Evolutionary conservation across 1,139 yeast species (phyloP).

Genomic region (Yamadazyma diddensiae): DNA sequence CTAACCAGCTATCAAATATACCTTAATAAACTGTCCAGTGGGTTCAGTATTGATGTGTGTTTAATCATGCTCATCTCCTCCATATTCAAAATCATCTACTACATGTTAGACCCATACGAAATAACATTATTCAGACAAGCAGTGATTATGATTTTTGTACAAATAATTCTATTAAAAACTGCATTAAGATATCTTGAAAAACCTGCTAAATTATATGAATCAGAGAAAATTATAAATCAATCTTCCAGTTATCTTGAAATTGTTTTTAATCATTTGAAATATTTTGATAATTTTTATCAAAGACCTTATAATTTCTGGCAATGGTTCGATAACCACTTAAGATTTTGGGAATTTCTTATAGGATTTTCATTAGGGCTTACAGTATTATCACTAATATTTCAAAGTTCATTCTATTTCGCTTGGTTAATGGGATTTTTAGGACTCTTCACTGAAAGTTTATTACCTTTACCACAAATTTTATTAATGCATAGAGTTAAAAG

Average conservation of each 20-base stretch:
- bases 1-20: conserved; percentile 73
- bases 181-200: conserved; percentile 53
- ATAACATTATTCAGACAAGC: conserved; percentile 72
- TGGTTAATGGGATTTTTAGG: conserved; percentile 70
- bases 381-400: conserved; percentile 45
- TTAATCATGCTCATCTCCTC: conserved; percentile 86
- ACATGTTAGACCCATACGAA: conserved; percentile 78
- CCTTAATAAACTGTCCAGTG: conserved; percentile 61
- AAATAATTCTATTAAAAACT: conserved; percentile 56
- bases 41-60: conserved; percentile 85
- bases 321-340: conserved; percentile 56
- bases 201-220: conserved; percentile 37
- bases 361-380: conserved; percentile 43
- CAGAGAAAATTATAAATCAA: conserved; percentile 24
- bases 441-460: conserved; percentile 71
- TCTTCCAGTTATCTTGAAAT: conserved; percentile 16
- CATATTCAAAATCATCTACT: conserved; percentile 70
- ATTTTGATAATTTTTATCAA: conserved; percentile 67
- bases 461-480: conserved; percentile 86
- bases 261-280: conserved; percentile 29
- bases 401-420: conserved; percentile 41
- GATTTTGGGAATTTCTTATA: conserved; percentile 66
- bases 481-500: conserved; percentile 65
- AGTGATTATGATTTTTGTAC: conserved; percentile 73
- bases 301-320: conserved; percentile 81